phyloP scores from a whole-genome alignment of 2,329 filamentous ascomycete genomes.

The Paracorniculantispora psalliotae region DNA sequence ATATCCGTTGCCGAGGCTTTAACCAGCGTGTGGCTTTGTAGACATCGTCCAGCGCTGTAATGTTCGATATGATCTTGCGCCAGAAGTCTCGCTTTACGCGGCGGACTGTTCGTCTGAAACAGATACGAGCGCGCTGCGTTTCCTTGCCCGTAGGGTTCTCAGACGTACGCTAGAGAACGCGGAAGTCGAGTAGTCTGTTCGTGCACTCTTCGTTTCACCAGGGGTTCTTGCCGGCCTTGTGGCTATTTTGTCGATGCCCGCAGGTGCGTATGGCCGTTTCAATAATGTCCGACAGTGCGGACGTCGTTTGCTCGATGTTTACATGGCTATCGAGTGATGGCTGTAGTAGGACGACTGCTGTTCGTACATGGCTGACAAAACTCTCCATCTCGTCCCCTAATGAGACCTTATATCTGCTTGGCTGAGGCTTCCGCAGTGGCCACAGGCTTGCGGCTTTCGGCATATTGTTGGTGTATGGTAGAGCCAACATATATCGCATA shows the following conservation, averaged over 20 bases:
- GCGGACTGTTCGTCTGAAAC: not conserved
- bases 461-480: not conserved
- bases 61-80: not conserved
- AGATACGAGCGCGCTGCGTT: not conserved
- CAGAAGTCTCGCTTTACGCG: not conserved
- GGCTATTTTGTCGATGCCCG: not conserved
- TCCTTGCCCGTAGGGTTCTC: not conserved
- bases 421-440: not conserved
- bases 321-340: not conserved
- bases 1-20: not conserved
- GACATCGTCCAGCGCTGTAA: not conserved
- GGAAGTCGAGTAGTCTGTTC: not conserved
- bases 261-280: not conserved
- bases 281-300: not conserved
- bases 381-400: not conserved
- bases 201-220: constrained; percentile 9
- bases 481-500: not conserved
- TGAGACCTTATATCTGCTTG: not conserved
- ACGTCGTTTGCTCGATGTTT: not conserved
- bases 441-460: not conserved
- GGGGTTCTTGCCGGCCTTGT: not conserved
- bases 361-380: not conserved
- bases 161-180: not conserved
- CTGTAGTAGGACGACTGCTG: not conserved
- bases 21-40: constrained; percentile 6